Percentiles rank a stretch among this genome's conserved stretches.
Evolutionary conservation across 306 rosid genomes (phyloP).

Genomic region (Dalbergia cultrata): DNA sequence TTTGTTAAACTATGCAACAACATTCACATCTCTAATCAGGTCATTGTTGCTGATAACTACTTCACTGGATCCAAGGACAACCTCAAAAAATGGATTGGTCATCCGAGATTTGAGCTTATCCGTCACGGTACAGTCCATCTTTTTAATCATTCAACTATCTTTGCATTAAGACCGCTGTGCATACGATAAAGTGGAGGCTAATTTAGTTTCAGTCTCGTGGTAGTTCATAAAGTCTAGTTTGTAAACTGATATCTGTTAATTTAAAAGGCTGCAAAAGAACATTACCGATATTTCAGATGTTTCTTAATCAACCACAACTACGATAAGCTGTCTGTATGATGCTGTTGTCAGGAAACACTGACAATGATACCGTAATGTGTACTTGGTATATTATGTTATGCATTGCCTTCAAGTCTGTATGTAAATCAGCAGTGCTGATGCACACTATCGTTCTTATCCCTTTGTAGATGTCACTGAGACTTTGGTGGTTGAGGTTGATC

Average conservation of each 20-base stretch:
- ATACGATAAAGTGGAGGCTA: constrained; percentile 8
- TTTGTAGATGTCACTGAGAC: constrained; percentile 87
- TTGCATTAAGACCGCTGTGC: not conserved
- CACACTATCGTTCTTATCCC: constrained; percentile 33
- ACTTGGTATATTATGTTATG: constrained; percentile 4
- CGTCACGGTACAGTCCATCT: constrained; percentile 81
- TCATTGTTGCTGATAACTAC: constrained; percentile 90
- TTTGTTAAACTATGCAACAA: not conserved
- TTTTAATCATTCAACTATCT: constrained; percentile 27
- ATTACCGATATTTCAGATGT: constrained; percentile 15
- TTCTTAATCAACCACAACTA: constrained; percentile 26
- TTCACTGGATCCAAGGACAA: constrained; percentile 97
- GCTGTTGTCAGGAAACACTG: constrained; percentile 23
- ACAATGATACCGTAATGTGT: constrained; percentile 18
- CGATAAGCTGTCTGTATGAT: constrained; percentile 8
- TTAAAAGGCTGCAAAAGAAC: constrained; percentile 9
- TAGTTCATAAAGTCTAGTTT: constrained; percentile 11
- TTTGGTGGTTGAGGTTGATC: constrained; percentile 91
- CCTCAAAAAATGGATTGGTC: constrained; percentile 92
- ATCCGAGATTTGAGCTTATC: constrained; percentile 96
- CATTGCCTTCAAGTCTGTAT: constrained; percentile 32
- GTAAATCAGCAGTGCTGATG: constrained; percentile 36
- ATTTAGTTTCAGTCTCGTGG: not conserved
- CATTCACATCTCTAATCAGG: constrained; percentile 57
- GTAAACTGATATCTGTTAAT: constrained; percentile 24